phyloP scores from a whole-genome alignment of 805 yeast species.

The Candida insectalens region DNA sequence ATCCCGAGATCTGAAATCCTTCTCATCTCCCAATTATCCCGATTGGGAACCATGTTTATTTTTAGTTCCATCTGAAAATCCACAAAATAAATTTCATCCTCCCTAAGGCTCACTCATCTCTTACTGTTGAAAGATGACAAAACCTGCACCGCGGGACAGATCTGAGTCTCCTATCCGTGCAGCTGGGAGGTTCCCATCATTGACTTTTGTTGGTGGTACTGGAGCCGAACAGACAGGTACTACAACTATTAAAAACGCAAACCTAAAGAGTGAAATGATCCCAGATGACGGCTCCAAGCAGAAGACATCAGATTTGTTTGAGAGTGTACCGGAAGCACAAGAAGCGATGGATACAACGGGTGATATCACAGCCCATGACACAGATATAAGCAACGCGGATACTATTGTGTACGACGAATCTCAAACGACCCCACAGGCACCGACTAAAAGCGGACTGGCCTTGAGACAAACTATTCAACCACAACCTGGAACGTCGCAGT shows the following conservation, averaged over 20 bases:
- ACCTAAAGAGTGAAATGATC: slow-evolving; percentile 13
- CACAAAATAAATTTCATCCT: no score
- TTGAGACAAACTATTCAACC: neutral
- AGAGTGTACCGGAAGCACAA: no score
- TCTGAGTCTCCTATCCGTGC: no score
- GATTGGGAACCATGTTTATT: no score
- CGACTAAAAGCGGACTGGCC: no score
- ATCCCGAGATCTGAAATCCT: no score
- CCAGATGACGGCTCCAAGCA: slow-evolving; percentile 7
- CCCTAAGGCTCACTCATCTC: no score
- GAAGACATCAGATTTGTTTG: neutral
- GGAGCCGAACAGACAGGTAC: slow-evolving; percentile 1
- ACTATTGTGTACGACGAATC: neutral
- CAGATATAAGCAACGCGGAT: neutral
- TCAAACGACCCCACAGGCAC: no score
- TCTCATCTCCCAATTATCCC: no score
- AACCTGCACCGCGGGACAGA: no score
- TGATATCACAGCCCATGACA: neutral
- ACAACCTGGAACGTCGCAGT: neutral
- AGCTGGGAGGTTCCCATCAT: slow-evolving; percentile 9
- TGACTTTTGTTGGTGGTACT: slow-evolving; percentile 5
- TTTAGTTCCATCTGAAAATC: no score
- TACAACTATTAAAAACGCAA: slow-evolving; percentile 9
- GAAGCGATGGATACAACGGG: neutral
- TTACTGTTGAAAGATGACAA: no score